These are phyloP conservation scores for Orobanche coerulescens DNA, from an alignment of 257 asterid species.

Conservation along the genomic window DNA sequence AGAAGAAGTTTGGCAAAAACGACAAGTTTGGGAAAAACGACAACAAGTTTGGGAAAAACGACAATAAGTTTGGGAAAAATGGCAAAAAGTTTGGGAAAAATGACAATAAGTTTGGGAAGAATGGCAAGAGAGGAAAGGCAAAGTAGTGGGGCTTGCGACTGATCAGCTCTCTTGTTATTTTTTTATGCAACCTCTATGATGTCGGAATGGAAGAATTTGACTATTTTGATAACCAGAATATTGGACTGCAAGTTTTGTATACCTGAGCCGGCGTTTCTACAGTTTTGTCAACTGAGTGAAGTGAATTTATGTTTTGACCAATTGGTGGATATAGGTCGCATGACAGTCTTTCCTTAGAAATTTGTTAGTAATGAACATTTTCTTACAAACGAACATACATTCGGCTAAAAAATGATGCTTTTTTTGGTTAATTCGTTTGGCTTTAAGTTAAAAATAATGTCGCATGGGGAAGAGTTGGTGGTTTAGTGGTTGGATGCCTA, in stretches of 20 bases:
- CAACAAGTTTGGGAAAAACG: slow-evolving; percentile 32
- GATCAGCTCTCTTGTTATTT: background rate
- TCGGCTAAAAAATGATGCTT: too few species aligned
- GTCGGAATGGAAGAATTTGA: background rate
- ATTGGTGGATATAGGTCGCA: too few species aligned
- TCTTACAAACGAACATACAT: too few species aligned
- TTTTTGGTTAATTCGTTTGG: too few species aligned
- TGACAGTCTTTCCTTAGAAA: too few species aligned
- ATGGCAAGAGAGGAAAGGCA: slow-evolving; percentile 18
- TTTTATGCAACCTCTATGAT: background rate
- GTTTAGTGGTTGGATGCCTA: too few species aligned
- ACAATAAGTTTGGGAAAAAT: background rate
- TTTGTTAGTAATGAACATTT: too few species aligned
- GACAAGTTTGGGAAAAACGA: slow-evolving; percentile 34
- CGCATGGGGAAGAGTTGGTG: too few species aligned
- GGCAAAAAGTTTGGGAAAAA: slow-evolving; percentile 29
- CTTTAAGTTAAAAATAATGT: too few species aligned
- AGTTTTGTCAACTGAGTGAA: background rate
- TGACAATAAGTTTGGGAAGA: slow-evolving; percentile 15
- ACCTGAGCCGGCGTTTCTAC: background rate
- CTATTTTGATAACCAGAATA: background rate
- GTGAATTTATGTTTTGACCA: slow-evolving; percentile 14
- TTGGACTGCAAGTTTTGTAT: background rate
- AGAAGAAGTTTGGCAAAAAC: slow-evolving; percentile 34
- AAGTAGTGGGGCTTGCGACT: slow-evolving; percentile 12